These are phyloP conservation scores for Pseudogymnoascus sp. DNA, from an alignment of 2,329 filamentous ascomycete species.

Conservation along the genomic window DNA sequence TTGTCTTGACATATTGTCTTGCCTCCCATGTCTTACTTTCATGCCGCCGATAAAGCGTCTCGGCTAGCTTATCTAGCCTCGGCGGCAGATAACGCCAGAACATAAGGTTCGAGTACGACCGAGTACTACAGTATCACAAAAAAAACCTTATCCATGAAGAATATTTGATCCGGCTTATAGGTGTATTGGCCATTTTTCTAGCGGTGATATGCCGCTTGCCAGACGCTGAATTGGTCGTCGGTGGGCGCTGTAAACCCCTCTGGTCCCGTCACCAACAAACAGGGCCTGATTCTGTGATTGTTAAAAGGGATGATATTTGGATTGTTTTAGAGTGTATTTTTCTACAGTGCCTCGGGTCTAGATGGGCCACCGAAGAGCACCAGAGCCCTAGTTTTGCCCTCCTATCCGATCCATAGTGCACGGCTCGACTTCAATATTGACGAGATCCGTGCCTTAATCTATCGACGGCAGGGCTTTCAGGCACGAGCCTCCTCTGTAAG, in stretches of 20 bases:
- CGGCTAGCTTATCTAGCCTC: slow-evolving; percentile 3
- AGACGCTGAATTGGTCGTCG: not conserved
- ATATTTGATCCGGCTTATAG: not conserved
- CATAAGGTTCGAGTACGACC: not conserved
- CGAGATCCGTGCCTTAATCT: slow-evolving; percentile 1
- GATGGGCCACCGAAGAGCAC: not conserved
- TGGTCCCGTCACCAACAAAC: not conserved
- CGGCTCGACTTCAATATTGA: not conserved
- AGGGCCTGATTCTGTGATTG: not conserved
- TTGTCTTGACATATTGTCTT: not conserved
- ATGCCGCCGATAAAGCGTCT: not conserved
- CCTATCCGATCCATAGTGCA: not conserved
- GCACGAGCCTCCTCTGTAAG: not conserved
- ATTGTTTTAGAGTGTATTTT: not conserved
- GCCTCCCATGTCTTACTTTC: not conserved
- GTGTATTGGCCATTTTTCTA: not conserved
- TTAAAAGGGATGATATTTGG: not conserved
- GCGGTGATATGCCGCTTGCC: not conserved
- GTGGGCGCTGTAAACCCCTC: not conserved
- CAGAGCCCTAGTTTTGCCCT: not conserved
- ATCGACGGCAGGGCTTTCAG: not conserved
- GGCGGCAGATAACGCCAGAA: not conserved
- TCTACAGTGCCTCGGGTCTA: not conserved
- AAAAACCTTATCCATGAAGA: not conserved
- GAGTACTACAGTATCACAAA: not conserved